A percentile compares a stretch with the other conserved stretches of the same genome.
These are phyloP conservation scores for Cladosporium sp. DNA, from an alignment of 2,329 filamentous ascomycete genomes.

Conservation along the genomic window DNA sequence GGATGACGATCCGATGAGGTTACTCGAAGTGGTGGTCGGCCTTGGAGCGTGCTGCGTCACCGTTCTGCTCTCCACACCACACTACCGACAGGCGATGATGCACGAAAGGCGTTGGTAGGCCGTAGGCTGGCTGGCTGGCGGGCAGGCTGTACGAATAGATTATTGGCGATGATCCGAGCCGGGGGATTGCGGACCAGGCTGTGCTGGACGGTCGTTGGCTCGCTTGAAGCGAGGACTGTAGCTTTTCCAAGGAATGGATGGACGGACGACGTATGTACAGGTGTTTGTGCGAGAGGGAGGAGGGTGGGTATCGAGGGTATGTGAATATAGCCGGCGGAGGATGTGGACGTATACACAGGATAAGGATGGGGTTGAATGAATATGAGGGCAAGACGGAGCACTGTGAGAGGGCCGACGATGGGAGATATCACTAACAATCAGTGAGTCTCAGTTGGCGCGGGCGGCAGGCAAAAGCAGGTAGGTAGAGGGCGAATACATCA, in stretches of 20 bases:
- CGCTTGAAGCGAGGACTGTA: not conserved
- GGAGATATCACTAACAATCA: too few species aligned
- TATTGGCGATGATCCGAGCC: conserved; percentile 7
- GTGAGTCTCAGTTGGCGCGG: too few species aligned
- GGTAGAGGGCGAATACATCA: not conserved
- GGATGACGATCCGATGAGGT: not conserved
- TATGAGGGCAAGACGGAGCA: too few species aligned
- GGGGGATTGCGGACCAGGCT: conserved; percentile 4
- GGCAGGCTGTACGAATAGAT: not conserved
- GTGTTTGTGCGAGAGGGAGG: too few species aligned
- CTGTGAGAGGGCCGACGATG: too few species aligned
- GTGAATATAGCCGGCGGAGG: too few species aligned
- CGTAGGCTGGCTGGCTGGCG: not conserved
- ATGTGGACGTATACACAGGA: too few species aligned
- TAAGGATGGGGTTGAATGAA: too few species aligned
- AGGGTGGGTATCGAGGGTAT: too few species aligned
- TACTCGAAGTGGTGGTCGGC: not conserved
- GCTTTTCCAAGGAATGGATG: too few species aligned
- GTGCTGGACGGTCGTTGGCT: conserved; percentile 1
- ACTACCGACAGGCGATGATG: conserved; percentile 1
- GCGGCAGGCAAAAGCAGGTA: not conserved
- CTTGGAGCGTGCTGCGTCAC: conserved; percentile 1
- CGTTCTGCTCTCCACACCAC: conserved; percentile 7
- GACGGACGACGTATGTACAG: too few species aligned
- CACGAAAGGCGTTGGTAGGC: not conserved